Conservation (phyloP, 805 yeast species). For the Candida oleophila region DNA sequence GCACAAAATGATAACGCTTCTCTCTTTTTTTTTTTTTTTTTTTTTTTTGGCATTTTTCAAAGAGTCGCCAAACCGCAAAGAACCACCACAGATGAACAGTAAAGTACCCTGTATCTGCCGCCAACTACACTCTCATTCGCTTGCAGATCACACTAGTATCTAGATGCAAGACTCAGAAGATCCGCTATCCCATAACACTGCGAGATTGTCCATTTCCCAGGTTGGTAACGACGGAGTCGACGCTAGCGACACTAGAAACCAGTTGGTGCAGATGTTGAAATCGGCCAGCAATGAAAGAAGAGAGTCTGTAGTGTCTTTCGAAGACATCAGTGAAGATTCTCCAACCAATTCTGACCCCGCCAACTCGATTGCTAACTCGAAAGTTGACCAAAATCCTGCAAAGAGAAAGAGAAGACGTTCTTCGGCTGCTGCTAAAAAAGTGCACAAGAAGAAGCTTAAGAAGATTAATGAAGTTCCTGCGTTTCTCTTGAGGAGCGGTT, state of each 20-base stretch:
- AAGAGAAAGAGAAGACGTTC: constrained; percentile 41
- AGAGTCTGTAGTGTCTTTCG: constrained; percentile 23
- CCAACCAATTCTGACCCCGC: constrained; percentile 20
- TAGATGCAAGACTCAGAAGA: constrained; percentile 11
- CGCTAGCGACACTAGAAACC: constrained; percentile 12
- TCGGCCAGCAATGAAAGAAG: constrained; percentile 12
- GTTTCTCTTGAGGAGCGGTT: constrained; percentile 10
- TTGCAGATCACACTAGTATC: not conserved
- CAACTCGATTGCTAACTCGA: constrained; percentile 3
- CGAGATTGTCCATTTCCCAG: constrained; percentile 26
- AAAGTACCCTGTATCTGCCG: constrained; percentile 13
- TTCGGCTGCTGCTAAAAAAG: constrained; percentile 19
- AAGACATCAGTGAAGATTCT: constrained; percentile 16
- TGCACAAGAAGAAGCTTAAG: constrained; percentile 31
- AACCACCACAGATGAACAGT: constrained; percentile 10
- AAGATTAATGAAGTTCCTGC: constrained; percentile 26
- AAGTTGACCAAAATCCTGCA: not conserved
- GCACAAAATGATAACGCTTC: not conserved
- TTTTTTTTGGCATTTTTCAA: constrained; percentile 3
- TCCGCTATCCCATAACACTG: constrained; percentile 22
- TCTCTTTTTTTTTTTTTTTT: constrained; percentile 11
- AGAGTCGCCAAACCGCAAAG: not conserved
- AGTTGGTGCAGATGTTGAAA: constrained; percentile 15
- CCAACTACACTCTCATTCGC: not conserved
- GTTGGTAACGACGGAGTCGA: constrained; percentile 14